These are phyloP conservation scores for Calocera cornea DNA, from an alignment of 768 basidiomycete species.

Conservation along the genomic window DNA sequence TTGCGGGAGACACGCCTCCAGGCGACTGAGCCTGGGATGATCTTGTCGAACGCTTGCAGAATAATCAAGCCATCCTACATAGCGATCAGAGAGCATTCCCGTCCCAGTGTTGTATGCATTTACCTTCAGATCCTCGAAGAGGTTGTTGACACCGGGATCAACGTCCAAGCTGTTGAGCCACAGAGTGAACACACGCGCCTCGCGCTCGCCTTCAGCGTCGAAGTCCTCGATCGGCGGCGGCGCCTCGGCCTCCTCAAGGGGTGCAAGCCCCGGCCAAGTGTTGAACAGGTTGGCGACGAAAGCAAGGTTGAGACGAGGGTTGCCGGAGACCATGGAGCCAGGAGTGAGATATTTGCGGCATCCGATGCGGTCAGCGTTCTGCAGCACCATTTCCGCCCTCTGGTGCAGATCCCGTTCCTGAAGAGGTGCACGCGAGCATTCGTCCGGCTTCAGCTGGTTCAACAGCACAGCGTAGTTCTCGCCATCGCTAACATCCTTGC, in stretches of 20 bases:
- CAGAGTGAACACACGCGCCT: constrained; percentile 92
- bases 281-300: constrained; percentile 99
- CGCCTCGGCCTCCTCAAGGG: constrained; percentile 85
- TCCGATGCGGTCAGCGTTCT: constrained; percentile 85
- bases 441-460: constrained; percentile 87
- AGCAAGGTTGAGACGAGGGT: constrained; percentile 92
- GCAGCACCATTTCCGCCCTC: constrained; percentile 81
- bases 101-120: constrained; percentile 4
- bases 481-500: constrained; percentile 89
- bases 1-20: constrained; percentile 86
- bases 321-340: constrained; percentile 80
- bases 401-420: constrained; percentile 69
- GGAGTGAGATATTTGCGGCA: constrained; percentile 94
- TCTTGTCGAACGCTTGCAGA: constrained; percentile 93
- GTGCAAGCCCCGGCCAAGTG: constrained; percentile 87
- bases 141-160: constrained; percentile 88
- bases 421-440: constrained; percentile 82
- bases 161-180: constrained; percentile 98
- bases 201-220: constrained; percentile 96
- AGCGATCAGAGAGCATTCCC: not conserved
- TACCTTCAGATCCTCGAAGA: constrained; percentile 88
- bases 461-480: constrained; percentile 96
- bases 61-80: constrained; percentile 62
- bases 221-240: constrained; percentile 91
- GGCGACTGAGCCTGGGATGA: constrained; percentile 78